Percentiles rank a stretch among this genome's conserved stretches.
Evolutionary conservation across 2,329 filamentous ascomycete genomes (phyloP).

Genomic region (Botrytis pseudocinerea): DNA sequence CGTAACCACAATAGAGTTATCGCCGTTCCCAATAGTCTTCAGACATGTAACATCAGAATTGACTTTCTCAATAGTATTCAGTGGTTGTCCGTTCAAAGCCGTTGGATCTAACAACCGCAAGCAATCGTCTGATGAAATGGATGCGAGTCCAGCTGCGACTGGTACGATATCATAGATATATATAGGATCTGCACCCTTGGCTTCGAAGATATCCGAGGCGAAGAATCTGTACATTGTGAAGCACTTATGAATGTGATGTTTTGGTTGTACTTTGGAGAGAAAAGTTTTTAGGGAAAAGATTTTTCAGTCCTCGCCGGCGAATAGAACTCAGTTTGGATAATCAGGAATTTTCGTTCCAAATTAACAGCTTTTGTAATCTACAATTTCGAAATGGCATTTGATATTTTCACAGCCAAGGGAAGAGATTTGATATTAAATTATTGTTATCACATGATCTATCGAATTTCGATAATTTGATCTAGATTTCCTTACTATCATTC

Average conservation of each 20-base stretch:
- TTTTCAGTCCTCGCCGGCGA: conserved; percentile 10
- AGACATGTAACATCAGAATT: conserved; percentile 67
- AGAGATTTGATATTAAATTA: conserved; percentile 2
- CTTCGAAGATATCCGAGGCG: conserved; percentile 31
- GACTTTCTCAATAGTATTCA: conserved; percentile 50
- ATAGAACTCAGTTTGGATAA: not conserved
- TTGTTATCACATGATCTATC: conserved; percentile 16
- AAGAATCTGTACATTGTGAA: conserved; percentile 40
- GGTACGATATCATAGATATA: conserved; percentile 49
- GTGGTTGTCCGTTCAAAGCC: conserved; percentile 53
- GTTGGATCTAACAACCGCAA: conserved; percentile 64
- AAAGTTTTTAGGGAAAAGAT: conserved; percentile 6
- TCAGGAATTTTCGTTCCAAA: not conserved
- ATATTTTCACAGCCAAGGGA: not conserved
- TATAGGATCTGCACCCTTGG: conserved; percentile 37
- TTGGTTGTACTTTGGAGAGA: conserved; percentile 2
- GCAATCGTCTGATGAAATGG: conserved; percentile 70
- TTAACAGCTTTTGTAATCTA: not conserved
- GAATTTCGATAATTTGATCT: not conserved
- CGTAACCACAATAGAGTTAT: conserved; percentile 56
- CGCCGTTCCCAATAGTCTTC: conserved; percentile 54
- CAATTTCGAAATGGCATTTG: not conserved
- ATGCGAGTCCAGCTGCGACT: conserved; percentile 35
- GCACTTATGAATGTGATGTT: conserved; percentile 35
- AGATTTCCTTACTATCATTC: not conserved